Evolutionary conservation across 2,329 filamentous ascomycete genomes (phyloP), one percentile per base, ranked within the genome.

Genomic region (Chalaropsis thielavioides): DNA sequence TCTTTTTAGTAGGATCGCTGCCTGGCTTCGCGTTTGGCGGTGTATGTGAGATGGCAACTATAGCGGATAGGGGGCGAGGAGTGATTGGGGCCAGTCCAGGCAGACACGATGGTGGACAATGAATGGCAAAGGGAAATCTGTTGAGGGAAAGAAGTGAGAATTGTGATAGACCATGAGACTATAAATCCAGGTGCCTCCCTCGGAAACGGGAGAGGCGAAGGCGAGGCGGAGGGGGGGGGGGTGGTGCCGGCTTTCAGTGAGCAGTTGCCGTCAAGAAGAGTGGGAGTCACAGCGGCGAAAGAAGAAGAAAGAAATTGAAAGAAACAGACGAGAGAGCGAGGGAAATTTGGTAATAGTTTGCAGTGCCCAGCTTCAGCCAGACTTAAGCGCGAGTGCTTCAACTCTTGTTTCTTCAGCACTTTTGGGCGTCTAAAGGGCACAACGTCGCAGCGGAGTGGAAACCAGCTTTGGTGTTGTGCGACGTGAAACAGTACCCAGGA

Each of bases 281-380:
- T 22, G 38, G 19, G 38, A 22, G 41, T 43, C 38, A 61, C n/a
- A 61, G 31, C 19, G 44, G 40, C 43, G 31, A 35, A 24, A 60
- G 59, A 41, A 61, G 35, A 35, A 43, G 15, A 35, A 24, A 60
- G 59, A 41, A 61, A 22, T n/a, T 6, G 27, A 58, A 27, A 58
- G 54, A 58, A n/a, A 38, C 54, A 38, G 8, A 38, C 17, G 0
- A 19, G 15, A 38, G 19, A 58, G 6, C 35, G 10, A 38, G 35
- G 35, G 35, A 38, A 38, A 24, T 15, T 51, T 58, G 54, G 54
- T 35, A 58, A 58, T 58, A 58, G 54, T 58, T 58, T 58, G 54
- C 8, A 58, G 17, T n/a, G 54, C 54, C 54, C 17, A 58, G 15
- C n/a, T 35, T 8, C 13, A 24, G 11, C 27, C 3, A 35, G 3